A percentile compares a stretch with the other conserved stretches of the same genome.
Evolutionary conservation across 176 grass and related monocot genomes (phyloP).

Genomic region (Areca catechu): DNA sequence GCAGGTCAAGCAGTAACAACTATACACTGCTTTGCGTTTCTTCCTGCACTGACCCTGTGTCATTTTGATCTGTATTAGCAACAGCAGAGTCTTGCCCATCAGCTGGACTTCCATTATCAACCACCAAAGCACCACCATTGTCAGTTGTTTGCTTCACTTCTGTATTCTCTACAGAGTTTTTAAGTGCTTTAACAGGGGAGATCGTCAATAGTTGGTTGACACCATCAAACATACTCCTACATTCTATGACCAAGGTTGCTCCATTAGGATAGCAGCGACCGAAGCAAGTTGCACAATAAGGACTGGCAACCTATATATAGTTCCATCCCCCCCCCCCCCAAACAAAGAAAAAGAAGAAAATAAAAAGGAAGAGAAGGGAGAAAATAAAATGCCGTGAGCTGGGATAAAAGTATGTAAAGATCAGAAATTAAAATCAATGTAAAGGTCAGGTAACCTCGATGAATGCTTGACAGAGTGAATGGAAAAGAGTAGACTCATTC

Average conservation of each 20-base stretch:
- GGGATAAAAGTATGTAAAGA: neutral
- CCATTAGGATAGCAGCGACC: slow-evolving; percentile 88
- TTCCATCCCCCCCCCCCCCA: too few relatives aligned
- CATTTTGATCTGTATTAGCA: slow-evolving; percentile 7
- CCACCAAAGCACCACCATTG: neutral
- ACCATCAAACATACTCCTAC: slow-evolving; percentile 40
- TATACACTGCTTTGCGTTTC: neutral
- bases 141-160: slow-evolving; percentile 46
- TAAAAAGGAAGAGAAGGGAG: neutral
- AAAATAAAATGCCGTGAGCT: too few relatives aligned
- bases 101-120: slow-evolving; percentile 20
- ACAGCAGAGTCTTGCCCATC: slow-evolving; percentile 19
- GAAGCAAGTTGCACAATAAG: slow-evolving; percentile 73
- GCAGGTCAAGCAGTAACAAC: too few relatives aligned
- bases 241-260: slow-evolving; percentile 61
- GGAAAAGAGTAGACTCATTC: slow-evolving; percentile 84
- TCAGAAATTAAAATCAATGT: neutral
- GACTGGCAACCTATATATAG: slow-evolving; percentile 45
- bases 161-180: slow-evolving; percentile 27
- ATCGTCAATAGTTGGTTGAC: slow-evolving; percentile 55
- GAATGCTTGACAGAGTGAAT: slow-evolving; percentile 80
- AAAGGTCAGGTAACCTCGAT: slow-evolving; percentile 57
- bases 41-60: neutral
- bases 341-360: neutral
- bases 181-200: slow-evolving; percentile 25